These are phyloP conservation scores for Corchorus capsularis DNA, from an alignment of 345 rosid genomes.

Conservation along the genomic window DNA sequence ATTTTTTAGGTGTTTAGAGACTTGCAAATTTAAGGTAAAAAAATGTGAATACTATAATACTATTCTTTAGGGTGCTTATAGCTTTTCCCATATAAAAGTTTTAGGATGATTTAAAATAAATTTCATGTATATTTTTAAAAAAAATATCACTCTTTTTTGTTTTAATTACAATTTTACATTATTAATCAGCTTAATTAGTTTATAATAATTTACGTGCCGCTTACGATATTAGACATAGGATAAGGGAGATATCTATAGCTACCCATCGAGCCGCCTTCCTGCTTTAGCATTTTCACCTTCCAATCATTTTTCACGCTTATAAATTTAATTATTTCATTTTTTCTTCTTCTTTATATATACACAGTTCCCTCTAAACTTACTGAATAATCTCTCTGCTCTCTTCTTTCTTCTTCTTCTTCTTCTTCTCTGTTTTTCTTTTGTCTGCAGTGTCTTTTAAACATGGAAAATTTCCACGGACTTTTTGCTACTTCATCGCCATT, in stretches of 20 bases:
- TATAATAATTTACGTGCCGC: constrained; percentile 3
- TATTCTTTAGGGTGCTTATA: no score
- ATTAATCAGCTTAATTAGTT: no score
- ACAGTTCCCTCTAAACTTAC: not conserved
- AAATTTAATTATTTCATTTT: no score
- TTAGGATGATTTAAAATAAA: no score
- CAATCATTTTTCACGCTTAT: not conserved
- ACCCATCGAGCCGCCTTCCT: not conserved
- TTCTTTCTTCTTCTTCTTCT: not conserved
- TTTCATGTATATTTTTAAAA: no score
- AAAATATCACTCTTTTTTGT: no score
- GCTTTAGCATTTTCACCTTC: not conserved
- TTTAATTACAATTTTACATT: no score
- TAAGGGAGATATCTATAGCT: not conserved
- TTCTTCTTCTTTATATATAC: not conserved
- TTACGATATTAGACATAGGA: not conserved
- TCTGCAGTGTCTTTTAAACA: not conserved
- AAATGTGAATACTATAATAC: no score
- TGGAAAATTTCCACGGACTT: constrained; percentile 17
- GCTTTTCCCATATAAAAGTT: no score
- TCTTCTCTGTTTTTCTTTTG: no score
- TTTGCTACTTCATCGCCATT: constrained; percentile 32
- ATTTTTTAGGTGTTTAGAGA: no score
- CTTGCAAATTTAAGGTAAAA: no score
- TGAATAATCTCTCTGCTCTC: not conserved